Evolutionary conservation across 2,329 filamentous ascomycete genomes (phyloP), one percentile per base, ranked within the genome.

Genomic region (Botrytis fragariae): DNA sequence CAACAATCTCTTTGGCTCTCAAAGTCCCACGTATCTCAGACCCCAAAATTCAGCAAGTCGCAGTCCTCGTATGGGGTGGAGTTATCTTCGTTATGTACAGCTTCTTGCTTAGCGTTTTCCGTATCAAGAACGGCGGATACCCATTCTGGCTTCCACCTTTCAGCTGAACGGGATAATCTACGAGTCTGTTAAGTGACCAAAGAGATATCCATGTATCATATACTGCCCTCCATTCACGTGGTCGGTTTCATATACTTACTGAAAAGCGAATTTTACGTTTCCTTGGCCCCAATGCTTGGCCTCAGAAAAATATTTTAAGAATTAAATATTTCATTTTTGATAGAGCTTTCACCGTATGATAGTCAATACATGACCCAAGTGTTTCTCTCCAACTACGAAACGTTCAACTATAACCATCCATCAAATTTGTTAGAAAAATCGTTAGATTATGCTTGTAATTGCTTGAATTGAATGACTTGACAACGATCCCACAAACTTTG

Each of bases 121-220:
- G 95, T 79, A 86, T 92, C 79, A 99, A 99, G 90, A 99, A 98
- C 81, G 90, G 91, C 48, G 94, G 94, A 37, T 99, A 99, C 83
- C 95, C 95, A 25, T 98, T 98, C 84, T 94, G 91, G 80, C 87
- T 99, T 75, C 96, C 96, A 72, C 96, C 96, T 18, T 98, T 99
- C 59, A 70, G 57, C 45, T 73, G 65, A 73, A 61, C 29, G 39
- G 16, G 39, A 48, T 61, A 16, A 25, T 35, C 7, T n/a, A 32
- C 12, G 42, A 45, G 65, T 32, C 35, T 72, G 35, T 51, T 39
- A n/a, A 37, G 48, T 12, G 35, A 57, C 45, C 22, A 42, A 32
- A 45, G 65, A 59, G 32, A 61, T 61, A 61, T 69, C 39, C 32
- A 69, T 72, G 63, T 72, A 72, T 68, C 42, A 72, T 62, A 69